Evolutionary conservation across 768 basidiomycete species (phyloP).

Genomic region (Calocybe cyanea): DNA sequence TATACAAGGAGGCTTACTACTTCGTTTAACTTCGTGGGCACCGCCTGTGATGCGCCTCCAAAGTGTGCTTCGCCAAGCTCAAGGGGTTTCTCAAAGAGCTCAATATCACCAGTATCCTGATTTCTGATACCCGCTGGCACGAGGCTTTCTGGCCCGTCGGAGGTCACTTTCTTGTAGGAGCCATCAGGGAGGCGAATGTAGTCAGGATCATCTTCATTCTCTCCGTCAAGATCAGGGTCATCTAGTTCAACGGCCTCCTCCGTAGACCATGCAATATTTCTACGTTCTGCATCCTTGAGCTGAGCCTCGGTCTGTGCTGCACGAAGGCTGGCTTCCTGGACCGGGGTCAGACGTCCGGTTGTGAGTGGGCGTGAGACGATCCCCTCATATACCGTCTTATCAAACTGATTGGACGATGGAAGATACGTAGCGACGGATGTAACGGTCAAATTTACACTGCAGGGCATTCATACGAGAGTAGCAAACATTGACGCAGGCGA

Average conservation of each 20-base stretch:
- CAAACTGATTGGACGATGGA: conserved; percentile 58
- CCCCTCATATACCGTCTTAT: conserved; percentile 54
- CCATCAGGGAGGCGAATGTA: conserved; percentile 34
- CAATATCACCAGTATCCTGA: conserved; percentile 46
- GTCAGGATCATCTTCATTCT: conserved; percentile 57
- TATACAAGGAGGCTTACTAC: conserved; percentile 36
- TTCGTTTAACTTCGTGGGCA: conserved; percentile 53
- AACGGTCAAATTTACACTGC: conserved; percentile 66
- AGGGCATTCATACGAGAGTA: neutral
- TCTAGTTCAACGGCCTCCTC: conserved; percentile 45
- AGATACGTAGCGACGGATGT: conserved; percentile 72
- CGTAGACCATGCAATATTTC: conserved; percentile 65
- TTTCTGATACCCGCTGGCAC: conserved; percentile 57
- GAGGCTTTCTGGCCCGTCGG: conserved; percentile 20
- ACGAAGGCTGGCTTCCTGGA: conserved; percentile 52
- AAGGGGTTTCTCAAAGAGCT: conserved; percentile 31
- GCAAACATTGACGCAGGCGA: neutral
- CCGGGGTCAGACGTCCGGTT: conserved; percentile 43
- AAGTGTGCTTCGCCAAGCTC: conserved; percentile 43
- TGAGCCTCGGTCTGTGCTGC: conserved; percentile 58
- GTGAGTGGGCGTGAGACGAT: conserved; percentile 28
- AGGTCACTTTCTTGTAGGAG: conserved; percentile 21
- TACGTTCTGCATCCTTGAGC: conserved; percentile 52
- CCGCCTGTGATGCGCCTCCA: conserved; percentile 44
- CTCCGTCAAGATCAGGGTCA: conserved; percentile 56